These are phyloP conservation scores for Populus simonii DNA, from an alignment of 345 rosid species.

Conservation along the genomic window DNA sequence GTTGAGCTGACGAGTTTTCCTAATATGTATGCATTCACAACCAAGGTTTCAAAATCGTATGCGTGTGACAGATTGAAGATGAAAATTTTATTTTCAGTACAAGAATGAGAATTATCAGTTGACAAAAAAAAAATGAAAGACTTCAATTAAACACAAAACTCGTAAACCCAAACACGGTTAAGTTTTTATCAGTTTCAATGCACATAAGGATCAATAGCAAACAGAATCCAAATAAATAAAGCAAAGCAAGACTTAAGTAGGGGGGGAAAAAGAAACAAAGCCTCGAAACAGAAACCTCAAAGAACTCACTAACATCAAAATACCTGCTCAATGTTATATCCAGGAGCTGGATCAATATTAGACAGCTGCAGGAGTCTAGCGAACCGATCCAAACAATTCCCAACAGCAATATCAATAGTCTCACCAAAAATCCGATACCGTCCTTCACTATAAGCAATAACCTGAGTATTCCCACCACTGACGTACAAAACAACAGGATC, in stretches of 20 bases:
- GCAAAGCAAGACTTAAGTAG: background rate
- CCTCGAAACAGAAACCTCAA: background rate
- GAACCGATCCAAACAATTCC: constrained; percentile 93
- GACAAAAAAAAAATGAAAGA: too few relatives aligned
- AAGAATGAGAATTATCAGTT: too few relatives aligned
- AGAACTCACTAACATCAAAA: background rate
- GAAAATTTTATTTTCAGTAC: too few relatives aligned
- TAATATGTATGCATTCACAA: background rate
- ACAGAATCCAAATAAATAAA: background rate
- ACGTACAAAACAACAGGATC: constrained; percentile 96
- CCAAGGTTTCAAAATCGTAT: background rate
- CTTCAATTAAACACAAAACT: too few relatives aligned
- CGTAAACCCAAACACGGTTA: background rate
- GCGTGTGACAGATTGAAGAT: too few relatives aligned
- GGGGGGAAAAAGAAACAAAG: background rate
- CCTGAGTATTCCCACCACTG: constrained; percentile 99
- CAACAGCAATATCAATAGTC: constrained; percentile 98
- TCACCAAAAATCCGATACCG: constrained; percentile 84
- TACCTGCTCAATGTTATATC: constrained; percentile 98
- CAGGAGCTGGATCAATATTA: constrained; percentile 99
- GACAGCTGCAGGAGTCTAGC: constrained; percentile 87
- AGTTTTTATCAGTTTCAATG: background rate
- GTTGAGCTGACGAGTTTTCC: background rate
- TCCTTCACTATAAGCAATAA: constrained; percentile 97
- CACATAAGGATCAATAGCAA: background rate